Percentiles rank a stretch among this genome's conserved stretches.
Conservation (phyloP, 768 basidiomycete genomes). For the Kwoniella europaea region DNA sequence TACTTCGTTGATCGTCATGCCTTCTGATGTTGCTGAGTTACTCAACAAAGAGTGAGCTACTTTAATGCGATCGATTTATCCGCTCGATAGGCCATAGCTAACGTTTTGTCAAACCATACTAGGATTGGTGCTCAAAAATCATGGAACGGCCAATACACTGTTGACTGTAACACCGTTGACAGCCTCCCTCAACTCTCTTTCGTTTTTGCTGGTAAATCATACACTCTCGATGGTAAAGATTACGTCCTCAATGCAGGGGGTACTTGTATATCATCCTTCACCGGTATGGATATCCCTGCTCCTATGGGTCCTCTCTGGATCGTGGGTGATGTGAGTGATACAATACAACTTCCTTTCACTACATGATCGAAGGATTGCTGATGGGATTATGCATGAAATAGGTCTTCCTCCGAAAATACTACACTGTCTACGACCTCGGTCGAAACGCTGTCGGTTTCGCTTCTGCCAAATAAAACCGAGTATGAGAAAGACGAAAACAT, state of each 20-base stretch:
- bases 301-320: constrained; percentile 74
- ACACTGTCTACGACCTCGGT: constrained; percentile 60
- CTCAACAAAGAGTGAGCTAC: constrained; percentile 68
- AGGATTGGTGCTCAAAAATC: constrained; percentile 88
- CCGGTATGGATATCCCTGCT: constrained; percentile 81
- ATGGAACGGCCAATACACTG: constrained; percentile 94
- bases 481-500: neutral
- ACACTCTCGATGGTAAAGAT: constrained; percentile 76
- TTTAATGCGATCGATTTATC: neutral
- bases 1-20: constrained; percentile 90
- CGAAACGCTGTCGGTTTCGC: constrained; percentile 55
- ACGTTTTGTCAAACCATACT: neutral
- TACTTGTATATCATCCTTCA: constrained; percentile 93
- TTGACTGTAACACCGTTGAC: constrained; percentile 87
- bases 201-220: constrained; percentile 78
- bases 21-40: constrained; percentile 96
- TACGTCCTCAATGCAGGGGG: constrained; percentile 90
- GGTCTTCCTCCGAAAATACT: constrained; percentile 76
- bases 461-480: constrained; percentile 30
- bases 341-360: neutral
- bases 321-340: constrained; percentile 66
- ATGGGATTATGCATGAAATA: constrained; percentile 10
- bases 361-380: neutral
- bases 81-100: neutral
- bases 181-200: constrained; percentile 81